These are phyloP conservation scores for Tylopilus rubrobrunneus DNA, from an alignment of 768 basidiomycete species.

Conservation along the genomic window DNA sequence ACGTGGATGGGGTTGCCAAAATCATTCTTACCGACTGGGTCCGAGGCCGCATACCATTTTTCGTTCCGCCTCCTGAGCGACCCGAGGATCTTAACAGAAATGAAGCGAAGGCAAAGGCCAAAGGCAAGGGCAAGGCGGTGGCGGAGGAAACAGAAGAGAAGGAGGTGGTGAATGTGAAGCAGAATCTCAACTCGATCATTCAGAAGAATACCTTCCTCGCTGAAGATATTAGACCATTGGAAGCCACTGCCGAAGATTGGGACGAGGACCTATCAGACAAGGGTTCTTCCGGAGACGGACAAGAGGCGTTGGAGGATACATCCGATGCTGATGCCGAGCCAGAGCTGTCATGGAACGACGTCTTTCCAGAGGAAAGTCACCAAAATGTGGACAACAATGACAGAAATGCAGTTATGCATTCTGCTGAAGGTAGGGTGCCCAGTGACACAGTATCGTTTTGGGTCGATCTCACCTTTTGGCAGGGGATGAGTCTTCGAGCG, in stretches of 20 bases:
- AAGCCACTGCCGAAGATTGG: conserved; percentile 41
- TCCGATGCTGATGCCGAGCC: conserved; percentile 35
- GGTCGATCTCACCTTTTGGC: conserved; percentile 9
- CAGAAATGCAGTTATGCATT: conserved; percentile 4
- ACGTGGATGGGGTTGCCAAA: conserved; percentile 88
- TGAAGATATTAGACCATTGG: conserved; percentile 74
- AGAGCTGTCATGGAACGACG: conserved; percentile 81
- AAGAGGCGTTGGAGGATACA: conserved; percentile 34
- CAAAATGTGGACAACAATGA: conserved; percentile 15
- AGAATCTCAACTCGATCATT: conserved; percentile 82
- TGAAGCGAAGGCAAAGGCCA: conserved; percentile 45
- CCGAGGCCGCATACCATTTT: conserved; percentile 94
- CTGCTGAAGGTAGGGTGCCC: conserved; percentile 19
- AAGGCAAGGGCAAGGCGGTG: conserved; percentile 47
- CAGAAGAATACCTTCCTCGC: conserved; percentile 85
- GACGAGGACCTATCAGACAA: conserved; percentile 30
- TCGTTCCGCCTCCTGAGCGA: conserved; percentile 87
- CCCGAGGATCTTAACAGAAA: conserved; percentile 63
- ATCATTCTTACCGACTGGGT: conserved; percentile 97
- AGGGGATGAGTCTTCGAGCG: conserved; percentile 32
- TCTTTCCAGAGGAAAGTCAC: conserved; percentile 59
- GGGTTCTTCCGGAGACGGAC: conserved; percentile 41
- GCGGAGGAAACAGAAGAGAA: conserved; percentile 30
- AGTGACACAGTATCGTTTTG: background rate
- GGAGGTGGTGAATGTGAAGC: conserved; percentile 64